Base-by-base conservation (phyloP, 257 asterid species). In the Solanum raphanifolium region DNA sequence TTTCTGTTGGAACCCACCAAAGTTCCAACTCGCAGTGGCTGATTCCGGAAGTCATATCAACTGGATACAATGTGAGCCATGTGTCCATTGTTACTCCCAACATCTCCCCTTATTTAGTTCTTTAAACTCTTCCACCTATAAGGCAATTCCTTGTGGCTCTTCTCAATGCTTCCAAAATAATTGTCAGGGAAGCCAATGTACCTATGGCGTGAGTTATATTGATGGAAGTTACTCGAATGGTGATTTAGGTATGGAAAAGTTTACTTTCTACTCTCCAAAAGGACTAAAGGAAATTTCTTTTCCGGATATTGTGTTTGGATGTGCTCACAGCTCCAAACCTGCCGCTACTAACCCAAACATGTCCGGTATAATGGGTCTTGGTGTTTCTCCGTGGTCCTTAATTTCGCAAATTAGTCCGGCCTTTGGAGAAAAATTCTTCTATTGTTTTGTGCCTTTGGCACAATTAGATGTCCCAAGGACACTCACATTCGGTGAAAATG, bases 271-370 rank as follows among this genome's bases (percentile, higher is more conserved):
- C 11, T 71, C 76, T 1, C 12, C n/a, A 31, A 7, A 31, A 29
- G 76, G 39, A 71, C n/a, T 20, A 20, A 0, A 71, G 12, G 12
- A 71, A 71, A 3, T 31, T 6, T 71, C 76, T 29, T 71, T 71
- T 29, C 7, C n/a, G 5, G 9, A 4, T 3, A 29, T 6, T 71
- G 23, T 71, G 20, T 71, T 31, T 31, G 76, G 76, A 71, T 31
- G 76, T 69, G 76, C 6, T 69, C 12, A 69, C 6, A 29, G 6
- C 9, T 31, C 39, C 38, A 15, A 71, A 31, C 9, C 4, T 13
- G 8, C 2, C 7, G 4, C 5, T 16, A 3, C 23, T 13, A 0
- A 0, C n/a, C 6, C 38, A 29, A 29, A 1, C 5, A 29, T 29
- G 20, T 13, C 38, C 5, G 13, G n/a, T 21, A 3, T 69, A 13